These are phyloP conservation scores for Saccharomycopsis sp. DNA, from an alignment of 805 yeast genomes.

Conservation along the genomic window DNA sequence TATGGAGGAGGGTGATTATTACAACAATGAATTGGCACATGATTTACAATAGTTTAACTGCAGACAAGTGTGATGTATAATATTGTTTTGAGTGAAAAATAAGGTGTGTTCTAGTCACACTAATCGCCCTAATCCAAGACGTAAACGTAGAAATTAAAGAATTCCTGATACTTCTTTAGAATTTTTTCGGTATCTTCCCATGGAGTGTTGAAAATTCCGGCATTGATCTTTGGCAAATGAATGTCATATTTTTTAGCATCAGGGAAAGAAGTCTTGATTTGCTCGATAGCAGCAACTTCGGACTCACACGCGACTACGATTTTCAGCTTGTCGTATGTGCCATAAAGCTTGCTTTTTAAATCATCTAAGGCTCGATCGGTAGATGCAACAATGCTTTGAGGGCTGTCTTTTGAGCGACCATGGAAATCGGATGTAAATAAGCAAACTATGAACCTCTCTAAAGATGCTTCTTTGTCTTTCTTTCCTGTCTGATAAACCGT, in stretches of 20 bases:
- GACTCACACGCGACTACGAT: constrained; percentile 6
- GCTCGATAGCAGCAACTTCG: constrained; percentile 9
- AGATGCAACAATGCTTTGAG: constrained; percentile 40
- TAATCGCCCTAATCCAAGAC: constrained; percentile 26
- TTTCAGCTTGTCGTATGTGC: constrained; percentile 1
- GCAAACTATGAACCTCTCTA: constrained; percentile 46
- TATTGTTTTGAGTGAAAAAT: no score
- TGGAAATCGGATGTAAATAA: constrained; percentile 64
- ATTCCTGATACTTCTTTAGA: constrained; percentile 29
- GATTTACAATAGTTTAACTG: background rate
- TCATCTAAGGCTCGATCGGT: constrained; percentile 47
- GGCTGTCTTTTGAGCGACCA: constrained; percentile 34
- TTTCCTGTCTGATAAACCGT: constrained; percentile 30
- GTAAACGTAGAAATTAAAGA: constrained; percentile 40
- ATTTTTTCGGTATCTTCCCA: constrained; percentile 63
- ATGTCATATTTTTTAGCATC: constrained; percentile 28
- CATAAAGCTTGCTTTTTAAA: constrained; percentile 34
- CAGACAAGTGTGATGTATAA: background rate
- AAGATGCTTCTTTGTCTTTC: constrained; percentile 24
- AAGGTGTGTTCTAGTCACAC: no score
- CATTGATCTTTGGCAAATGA: constrained; percentile 70
- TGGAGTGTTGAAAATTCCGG: constrained; percentile 76
- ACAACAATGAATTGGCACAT: background rate
- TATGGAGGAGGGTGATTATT: background rate
- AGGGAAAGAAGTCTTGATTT: constrained; percentile 12